These are phyloP conservation scores for Capsicum chinense DNA, from an alignment of 257 asterid genomes.

Conservation along the genomic window DNA sequence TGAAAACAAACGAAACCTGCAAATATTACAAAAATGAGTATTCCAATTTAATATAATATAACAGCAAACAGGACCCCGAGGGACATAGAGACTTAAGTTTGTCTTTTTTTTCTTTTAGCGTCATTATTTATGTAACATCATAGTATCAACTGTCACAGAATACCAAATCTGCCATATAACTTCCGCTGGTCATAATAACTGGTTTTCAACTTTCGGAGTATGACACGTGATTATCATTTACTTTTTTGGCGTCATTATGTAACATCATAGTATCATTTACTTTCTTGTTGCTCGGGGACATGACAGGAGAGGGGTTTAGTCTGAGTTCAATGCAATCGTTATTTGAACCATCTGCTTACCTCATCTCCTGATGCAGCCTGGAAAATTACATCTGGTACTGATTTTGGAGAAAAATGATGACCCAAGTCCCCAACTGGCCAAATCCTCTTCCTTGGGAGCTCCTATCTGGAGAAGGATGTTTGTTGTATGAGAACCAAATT, in stretches of 20 bases:
- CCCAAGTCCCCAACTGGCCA: conserved; percentile 72
- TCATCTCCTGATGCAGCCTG: conserved; percentile 96
- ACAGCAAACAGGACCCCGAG: conserved; percentile 22
- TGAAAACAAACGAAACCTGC: conserved; percentile 94
- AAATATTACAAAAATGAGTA: conserved; percentile 27
- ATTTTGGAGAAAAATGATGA: conserved; percentile 77
- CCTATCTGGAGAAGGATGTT: conserved; percentile 57
- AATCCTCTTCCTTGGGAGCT: conserved; percentile 92
- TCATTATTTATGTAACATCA: background rate
- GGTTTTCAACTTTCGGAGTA: background rate
- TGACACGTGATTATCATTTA: background rate
- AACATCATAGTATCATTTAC: background rate
- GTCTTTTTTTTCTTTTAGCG: background rate
- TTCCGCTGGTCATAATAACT: background rate
- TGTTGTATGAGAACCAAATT: conserved; percentile 25
- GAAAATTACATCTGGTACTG: conserved; percentile 85
- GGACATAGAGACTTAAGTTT: background rate
- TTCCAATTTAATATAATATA: background rate
- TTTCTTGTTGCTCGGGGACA: background rate
- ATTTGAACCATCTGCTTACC: conserved; percentile 49
- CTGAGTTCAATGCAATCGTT: conserved; percentile 9
- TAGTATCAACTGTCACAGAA: conserved; percentile 12
- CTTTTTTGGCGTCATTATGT: background rate
- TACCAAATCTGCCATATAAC: background rate
- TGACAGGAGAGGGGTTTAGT: background rate